Percentiles rank a stretch among this genome's conserved stretches.
Evolutionary conservation across 345 rosid species (phyloP).

Genomic region (Garcia nutans): DNA sequence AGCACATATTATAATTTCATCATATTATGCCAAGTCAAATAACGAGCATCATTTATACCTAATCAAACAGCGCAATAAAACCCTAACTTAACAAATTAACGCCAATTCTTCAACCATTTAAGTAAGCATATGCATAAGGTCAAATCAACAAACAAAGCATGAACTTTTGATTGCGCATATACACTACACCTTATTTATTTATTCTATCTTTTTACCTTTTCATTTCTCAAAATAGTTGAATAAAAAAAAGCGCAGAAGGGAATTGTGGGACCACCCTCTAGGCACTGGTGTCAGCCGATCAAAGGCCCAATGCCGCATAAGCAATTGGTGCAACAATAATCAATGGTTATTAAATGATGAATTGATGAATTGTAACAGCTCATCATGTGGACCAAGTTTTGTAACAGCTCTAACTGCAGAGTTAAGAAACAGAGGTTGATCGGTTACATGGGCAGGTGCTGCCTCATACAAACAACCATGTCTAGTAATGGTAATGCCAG

Average conservation of each 20-base stretch:
- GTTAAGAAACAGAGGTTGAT: constrained; percentile 84
- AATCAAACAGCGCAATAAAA: background rate
- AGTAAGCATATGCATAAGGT: background rate
- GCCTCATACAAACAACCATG: constrained; percentile 89
- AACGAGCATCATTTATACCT: background rate
- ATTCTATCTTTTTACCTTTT: no score
- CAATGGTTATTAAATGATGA: no score
- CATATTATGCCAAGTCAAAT: background rate
- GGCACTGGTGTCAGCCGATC: no score
- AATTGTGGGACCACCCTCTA: no score
- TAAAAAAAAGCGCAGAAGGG: no score
- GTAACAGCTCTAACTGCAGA: constrained; percentile 83
- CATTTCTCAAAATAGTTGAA: no score
- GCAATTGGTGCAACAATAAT: no score
- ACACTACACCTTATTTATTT: no score
- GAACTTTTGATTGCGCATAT: no score
- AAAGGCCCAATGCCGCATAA: no score
- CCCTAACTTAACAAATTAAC: constrained; percentile 1
- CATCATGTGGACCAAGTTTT: constrained; percentile 74
- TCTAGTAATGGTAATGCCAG: constrained; percentile 57
- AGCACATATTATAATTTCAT: background rate
- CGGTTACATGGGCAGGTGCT: constrained; percentile 82
- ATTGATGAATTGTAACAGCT: no score
- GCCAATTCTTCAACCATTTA: background rate
- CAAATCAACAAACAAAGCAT: background rate